Conservation (phyloP, 176 grass and related monocot species). For the Avena eriantha region DNA sequence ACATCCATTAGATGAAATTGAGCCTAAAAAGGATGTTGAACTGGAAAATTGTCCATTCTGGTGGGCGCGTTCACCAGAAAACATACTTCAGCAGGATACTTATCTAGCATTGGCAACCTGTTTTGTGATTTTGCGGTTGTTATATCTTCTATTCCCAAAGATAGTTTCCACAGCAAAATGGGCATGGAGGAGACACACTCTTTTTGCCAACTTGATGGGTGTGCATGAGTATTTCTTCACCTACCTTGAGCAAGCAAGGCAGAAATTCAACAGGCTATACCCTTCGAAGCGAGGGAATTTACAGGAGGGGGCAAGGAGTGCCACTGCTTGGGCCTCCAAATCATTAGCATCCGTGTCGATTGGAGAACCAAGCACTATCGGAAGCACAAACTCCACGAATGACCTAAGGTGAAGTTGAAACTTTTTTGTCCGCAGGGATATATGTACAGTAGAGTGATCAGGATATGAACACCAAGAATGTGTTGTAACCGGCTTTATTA, state of each 20-base stretch:
- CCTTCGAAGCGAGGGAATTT: conserved; percentile 87
- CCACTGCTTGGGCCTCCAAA: conserved; percentile 81
- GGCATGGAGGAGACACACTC: conserved; percentile 71
- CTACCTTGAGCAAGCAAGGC: conserved; percentile 74
- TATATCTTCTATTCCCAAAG: conserved; percentile 73
- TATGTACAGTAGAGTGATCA: conserved; percentile 78
- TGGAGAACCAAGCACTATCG: conserved; percentile 69
- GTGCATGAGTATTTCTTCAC: conserved; percentile 65
- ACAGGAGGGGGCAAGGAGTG: conserved; percentile 76
- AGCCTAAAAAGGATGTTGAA: conserved; percentile 54
- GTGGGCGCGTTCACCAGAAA: conserved; percentile 95
- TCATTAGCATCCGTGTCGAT: conserved; percentile 92
- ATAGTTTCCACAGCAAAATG: conserved; percentile 59
- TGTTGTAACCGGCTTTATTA: conserved; percentile 64
- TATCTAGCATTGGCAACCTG: conserved; percentile 78
- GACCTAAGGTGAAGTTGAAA: conserved; percentile 68
- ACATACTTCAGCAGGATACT: conserved; percentile 90
- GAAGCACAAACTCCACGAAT: conserved; percentile 59
- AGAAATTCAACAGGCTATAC: conserved; percentile 57
- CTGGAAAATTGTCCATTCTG: conserved; percentile 92
- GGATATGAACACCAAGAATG: conserved; percentile 55
- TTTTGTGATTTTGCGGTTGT: conserved; percentile 72
- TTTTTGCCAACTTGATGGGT: conserved; percentile 61
- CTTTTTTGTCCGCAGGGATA: conserved; percentile 52
- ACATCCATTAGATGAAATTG: conserved; percentile 54